Percentiles rank a stretch among this genome's conserved stretches.
Conservation (phyloP, 2,329 filamentous ascomycete species). For the Fonsecaea pugnacius region DNA sequence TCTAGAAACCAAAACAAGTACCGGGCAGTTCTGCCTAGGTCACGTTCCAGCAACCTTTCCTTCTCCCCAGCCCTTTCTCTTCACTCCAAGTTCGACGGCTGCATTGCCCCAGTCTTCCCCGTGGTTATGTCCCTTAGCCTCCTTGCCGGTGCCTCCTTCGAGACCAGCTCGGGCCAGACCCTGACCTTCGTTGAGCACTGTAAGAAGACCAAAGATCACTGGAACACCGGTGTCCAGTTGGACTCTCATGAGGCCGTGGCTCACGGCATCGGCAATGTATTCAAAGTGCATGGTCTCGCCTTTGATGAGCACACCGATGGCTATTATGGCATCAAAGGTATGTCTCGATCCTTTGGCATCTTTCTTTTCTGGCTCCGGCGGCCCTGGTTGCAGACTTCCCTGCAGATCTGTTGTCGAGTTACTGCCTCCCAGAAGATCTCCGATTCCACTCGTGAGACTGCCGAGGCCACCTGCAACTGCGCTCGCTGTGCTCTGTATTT, state of each 20-base stretch:
- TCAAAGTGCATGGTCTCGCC: constrained; percentile 99
- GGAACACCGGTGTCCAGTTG: constrained; percentile 87
- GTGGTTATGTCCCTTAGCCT: constrained; percentile 76
- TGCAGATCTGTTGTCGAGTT: constrained; percentile 68
- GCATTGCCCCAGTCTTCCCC: constrained; percentile 95
- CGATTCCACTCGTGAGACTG: constrained; percentile 67
- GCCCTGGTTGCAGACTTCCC: constrained; percentile 38
- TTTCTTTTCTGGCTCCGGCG: constrained; percentile 44
- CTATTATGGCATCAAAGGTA: constrained; percentile 89
- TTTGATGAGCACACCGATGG: constrained; percentile 96
- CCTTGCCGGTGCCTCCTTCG: constrained; percentile 49
- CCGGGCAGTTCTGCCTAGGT: neutral
- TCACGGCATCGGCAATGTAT: constrained; percentile 92
- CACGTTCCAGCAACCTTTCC: constrained; percentile 60
- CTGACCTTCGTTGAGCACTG: constrained; percentile 85
- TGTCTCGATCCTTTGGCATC: constrained; percentile 40
- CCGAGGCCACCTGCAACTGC: constrained; percentile 35
- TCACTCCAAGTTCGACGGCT: constrained; percentile 90
- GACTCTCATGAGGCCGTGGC: constrained; percentile 90
- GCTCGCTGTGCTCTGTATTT: constrained; percentile 71
- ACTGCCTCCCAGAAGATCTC: constrained; percentile 73
- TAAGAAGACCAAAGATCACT: constrained; percentile 89
- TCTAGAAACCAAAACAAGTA: neutral
- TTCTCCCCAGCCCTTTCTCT: constrained; percentile 80
- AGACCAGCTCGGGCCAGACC: constrained; percentile 82